A percentile compares a stretch with the other conserved stretches of the same genome.
These are phyloP conservation scores for Wolfiporia cocos DNA, from an alignment of 1,284 basidiomycete genomes.

Conservation along the genomic window DNA sequence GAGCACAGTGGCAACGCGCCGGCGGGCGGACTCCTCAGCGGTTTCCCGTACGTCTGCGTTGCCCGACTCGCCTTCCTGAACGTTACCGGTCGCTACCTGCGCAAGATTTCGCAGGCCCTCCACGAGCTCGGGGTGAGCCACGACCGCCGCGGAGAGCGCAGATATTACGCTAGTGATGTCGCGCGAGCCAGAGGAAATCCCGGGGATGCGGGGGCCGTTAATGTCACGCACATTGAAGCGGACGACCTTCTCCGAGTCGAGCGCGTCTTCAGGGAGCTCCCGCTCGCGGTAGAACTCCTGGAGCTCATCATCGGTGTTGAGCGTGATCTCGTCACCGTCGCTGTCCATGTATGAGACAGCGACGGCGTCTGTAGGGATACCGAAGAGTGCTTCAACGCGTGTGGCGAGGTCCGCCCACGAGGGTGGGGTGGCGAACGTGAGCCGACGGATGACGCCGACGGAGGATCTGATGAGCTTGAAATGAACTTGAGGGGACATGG, in stretches of 20 bases:
- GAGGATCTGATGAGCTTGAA: constrained; percentile 25
- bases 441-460: constrained; percentile 43
- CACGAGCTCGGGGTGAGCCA: constrained; percentile 63
- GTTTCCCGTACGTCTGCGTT: constrained; percentile 37
- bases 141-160: constrained; percentile 44
- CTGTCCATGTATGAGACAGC: constrained; percentile 64
- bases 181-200: constrained; percentile 39
- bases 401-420: constrained; percentile 50
- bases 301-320: constrained; percentile 65
- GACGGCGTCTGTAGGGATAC: constrained; percentile 47
- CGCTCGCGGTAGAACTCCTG: constrained; percentile 54
- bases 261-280: constrained; percentile 8
- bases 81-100: constrained; percentile 52
- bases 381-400: constrained; percentile 49
- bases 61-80: constrained; percentile 33
- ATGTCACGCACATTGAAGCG: constrained; percentile 64
- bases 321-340: constrained; percentile 67
- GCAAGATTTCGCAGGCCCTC: constrained; percentile 59
- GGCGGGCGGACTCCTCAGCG: constrained; percentile 56
- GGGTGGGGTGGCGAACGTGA: constrained; percentile 44
- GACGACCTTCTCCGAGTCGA: constrained; percentile 25
- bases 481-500: constrained; percentile 21
- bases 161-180: constrained; percentile 59
- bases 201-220: constrained; percentile 12
- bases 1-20: constrained; percentile 54